Conservation (phyloP, 345 rosid genomes). For the Brassica cretica region DNA sequence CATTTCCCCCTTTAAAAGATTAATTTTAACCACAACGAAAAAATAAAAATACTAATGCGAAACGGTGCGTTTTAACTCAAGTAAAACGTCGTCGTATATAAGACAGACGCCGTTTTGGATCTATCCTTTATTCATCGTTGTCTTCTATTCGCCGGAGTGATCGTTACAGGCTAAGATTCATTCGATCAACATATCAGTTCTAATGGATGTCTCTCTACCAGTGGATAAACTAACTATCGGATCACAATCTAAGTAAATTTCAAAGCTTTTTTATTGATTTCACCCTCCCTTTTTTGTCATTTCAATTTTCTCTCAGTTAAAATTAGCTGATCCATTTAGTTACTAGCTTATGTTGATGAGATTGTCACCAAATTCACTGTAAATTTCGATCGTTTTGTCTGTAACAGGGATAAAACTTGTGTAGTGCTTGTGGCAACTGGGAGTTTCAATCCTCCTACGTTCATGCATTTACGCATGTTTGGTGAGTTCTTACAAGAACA, state of each 20-base stretch:
- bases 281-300: background rate
- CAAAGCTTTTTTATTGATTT: background rate
- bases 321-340: background rate
- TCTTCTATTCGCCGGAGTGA: constrained; percentile 25
- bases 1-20: background rate
- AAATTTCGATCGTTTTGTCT: background rate
- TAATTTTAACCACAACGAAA: background rate
- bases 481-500: constrained; percentile 45
- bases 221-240: constrained; percentile 52
- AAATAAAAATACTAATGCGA: background rate
- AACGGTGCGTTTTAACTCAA: constrained; percentile 7
- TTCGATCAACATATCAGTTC: constrained; percentile 7
- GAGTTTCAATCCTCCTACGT: constrained; percentile 97
- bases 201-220: constrained; percentile 69
- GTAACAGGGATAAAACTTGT: constrained; percentile 44
- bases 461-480: constrained; percentile 91
- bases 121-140: background rate
- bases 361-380: constrained; percentile 6
- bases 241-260: constrained; percentile 42
- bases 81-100: background rate
- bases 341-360: background rate
- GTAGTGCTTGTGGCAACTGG: constrained; percentile 84
- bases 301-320: background rate
- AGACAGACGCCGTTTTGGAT: background rate
- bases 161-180: constrained; percentile 19